Percentiles rank a stretch among this genome's conserved stretches.
phyloP scores from a whole-genome alignment of 257 asterid genomes.

The Agastache rugosa region DNA sequence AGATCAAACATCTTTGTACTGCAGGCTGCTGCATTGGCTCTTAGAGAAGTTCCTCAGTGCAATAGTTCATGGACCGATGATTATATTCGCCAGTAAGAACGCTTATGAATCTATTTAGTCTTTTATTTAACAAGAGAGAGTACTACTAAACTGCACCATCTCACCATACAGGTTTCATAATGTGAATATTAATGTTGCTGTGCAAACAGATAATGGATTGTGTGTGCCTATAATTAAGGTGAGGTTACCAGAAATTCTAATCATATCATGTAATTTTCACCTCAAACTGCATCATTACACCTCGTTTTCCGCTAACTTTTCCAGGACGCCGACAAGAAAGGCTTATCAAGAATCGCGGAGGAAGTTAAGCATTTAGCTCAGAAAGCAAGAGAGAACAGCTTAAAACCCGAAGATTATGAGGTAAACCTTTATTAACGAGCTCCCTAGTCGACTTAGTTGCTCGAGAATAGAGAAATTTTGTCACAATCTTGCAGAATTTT shows the following conservation, averaged over 20 bases:
- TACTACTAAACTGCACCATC: slow-evolving; percentile 21
- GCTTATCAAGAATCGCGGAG: slow-evolving; percentile 72
- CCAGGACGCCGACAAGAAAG: slow-evolving; percentile 98
- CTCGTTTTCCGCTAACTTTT: slow-evolving; percentile 30
- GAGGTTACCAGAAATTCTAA: slow-evolving; percentile 7
- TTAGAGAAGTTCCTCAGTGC: slow-evolving; percentile 91
- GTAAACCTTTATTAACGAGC: slow-evolving; percentile 38
- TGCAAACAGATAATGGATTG: slow-evolving; percentile 91
- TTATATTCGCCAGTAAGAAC: slow-evolving; percentile 94
- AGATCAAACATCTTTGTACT: slow-evolving; percentile 2
- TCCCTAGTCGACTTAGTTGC: background rate
- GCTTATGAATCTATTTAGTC: slow-evolving; percentile 21
- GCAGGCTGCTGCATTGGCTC: slow-evolving; percentile 99
- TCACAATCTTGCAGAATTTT: background rate
- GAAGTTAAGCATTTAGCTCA: slow-evolving; percentile 83
- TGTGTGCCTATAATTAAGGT: slow-evolving; percentile 90
- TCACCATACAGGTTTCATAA: slow-evolving; percentile 67
- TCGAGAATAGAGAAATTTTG: background rate
- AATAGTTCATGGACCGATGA: slow-evolving; percentile 97
- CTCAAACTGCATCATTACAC: slow-evolving; percentile 3
- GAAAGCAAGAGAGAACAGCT: slow-evolving; percentile 84
- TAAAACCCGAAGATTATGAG: slow-evolving; percentile 96
- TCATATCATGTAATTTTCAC: background rate
- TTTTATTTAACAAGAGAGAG: background rate
- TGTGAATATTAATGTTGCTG: slow-evolving; percentile 91